These are phyloP conservation scores for Trametes coccinea DNA, from an alignment of 768 basidiomycete genomes.

Conservation along the genomic window DNA sequence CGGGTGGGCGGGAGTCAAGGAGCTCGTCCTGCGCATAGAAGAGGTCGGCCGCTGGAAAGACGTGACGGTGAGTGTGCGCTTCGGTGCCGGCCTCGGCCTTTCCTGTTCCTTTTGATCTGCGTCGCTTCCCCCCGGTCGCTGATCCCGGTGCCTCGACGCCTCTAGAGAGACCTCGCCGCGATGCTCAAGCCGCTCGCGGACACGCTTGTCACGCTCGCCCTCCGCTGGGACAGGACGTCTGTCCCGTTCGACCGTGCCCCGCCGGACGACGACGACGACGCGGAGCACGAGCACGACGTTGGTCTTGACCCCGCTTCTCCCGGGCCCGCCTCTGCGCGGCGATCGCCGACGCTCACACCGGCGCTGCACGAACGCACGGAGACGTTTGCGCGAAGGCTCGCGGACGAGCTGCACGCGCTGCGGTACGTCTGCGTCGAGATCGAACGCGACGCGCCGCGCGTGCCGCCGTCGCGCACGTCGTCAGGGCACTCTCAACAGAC, in stretches of 20 bases:
- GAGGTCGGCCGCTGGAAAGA: slow-evolving; percentile 13
- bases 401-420: slow-evolving; percentile 9
- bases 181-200: slow-evolving; percentile 13
- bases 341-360: no score
- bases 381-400: slow-evolving; percentile 2
- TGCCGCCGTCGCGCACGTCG: not conserved
- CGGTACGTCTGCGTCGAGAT: slow-evolving; percentile 14
- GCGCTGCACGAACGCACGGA: not conserved
- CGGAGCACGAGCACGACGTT: not conserved
- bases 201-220: slow-evolving; percentile 11
- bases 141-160: not conserved
- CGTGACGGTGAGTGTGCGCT: slow-evolving; percentile 15
- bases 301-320: no score
- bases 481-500: not conserved
- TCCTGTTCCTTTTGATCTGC: not conserved
- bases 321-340: no score
- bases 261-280: slow-evolving; percentile 7
- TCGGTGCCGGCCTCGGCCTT: not conserved
- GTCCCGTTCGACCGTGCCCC: slow-evolving; percentile 17
- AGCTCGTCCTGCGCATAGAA: slow-evolving; percentile 12
- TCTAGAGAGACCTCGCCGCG: slow-evolving; percentile 12
- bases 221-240: slow-evolving; percentile 20
- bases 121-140: not conserved
- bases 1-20: slow-evolving; percentile 8
- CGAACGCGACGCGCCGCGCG: slow-evolving; percentile 9